Percentiles rank a stretch among this genome's conserved stretches.
Conservation (phyloP, 106 monocot genomes). For the Dendrobium huoshanense region DNA sequence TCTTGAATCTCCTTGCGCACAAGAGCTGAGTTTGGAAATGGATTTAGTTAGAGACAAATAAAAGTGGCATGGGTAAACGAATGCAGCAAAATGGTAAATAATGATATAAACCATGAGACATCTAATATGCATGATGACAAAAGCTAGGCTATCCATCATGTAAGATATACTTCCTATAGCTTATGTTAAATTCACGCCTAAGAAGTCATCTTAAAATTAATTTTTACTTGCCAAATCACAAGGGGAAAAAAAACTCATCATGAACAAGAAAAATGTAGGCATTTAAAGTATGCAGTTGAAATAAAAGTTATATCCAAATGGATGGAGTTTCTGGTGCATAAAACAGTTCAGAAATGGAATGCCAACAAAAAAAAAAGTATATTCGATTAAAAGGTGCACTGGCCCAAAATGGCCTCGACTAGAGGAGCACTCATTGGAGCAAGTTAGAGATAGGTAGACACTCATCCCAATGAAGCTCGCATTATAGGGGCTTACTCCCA, state of each 20-base stretch:
- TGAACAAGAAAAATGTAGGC: background rate
- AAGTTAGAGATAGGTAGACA: no score
- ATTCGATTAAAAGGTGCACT: no score
- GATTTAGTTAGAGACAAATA: background rate
- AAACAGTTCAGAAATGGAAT: background rate
- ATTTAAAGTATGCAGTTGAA: background rate
- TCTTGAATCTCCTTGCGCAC: constrained; percentile 74
- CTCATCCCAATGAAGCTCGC: no score
- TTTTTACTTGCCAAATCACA: background rate
- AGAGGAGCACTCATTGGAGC: no score
- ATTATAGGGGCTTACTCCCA: no score
- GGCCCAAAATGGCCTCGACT: no score
- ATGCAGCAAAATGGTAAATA: background rate
- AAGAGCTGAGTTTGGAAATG: constrained; percentile 20
- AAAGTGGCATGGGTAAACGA: background rate
- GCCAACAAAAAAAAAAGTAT: background rate
- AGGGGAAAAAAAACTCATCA: no score
- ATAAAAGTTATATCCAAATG: background rate
- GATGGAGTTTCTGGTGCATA: background rate
- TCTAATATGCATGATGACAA: background rate
- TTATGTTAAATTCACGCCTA: background rate
- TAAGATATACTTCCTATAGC: background rate
- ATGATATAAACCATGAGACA: background rate
- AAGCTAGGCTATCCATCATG: background rate
- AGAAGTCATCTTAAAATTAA: background rate